Base-by-base conservation (phyloP, 2,329 filamentous ascomycete genomes). In the Leptographium radiaticola region DNA sequence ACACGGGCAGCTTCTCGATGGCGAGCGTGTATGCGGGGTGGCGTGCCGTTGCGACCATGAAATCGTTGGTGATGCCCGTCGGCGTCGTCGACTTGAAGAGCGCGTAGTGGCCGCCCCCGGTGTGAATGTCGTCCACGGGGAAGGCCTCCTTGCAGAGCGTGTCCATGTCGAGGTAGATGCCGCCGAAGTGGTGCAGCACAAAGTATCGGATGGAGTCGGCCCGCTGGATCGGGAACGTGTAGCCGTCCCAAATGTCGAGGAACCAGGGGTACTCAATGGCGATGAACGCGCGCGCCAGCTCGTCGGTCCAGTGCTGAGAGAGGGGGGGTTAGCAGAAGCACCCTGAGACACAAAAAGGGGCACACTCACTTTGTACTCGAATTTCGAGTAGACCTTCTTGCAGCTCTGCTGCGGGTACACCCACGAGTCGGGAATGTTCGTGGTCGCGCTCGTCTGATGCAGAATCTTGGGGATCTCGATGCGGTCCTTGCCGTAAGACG, bases 191-290 rank as follows among this genome's bases (percentile, higher is more conserved):
- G 52, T 82, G 76, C 36, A 93, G 74, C 20, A 89, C 75, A 64
- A 91, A 90, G 70, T 91, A 91, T 51, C 87, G 79, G 61, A 91
- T 86, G 6, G 85, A 75, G 63, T 91, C 87, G 54, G 86, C 84
- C 57, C 86, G 79, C 68, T 90, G 84, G 59, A 91, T 89, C 13
- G 83, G 81, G 66, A 84, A 87, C 36, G 73, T 75, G 68, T 90
- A 91, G 62, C 75, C 75, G 63, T 87, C 81, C 63, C 86, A 93
- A 0, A 83, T 87, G 52, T 80, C 74, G 16, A 88, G 70, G 66
- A 89, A 90, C 83, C 85, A 89, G 1, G 85, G 80, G 62, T 89
- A 91, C 66, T 90, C 79, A 36, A 74, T 71, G 39, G 76, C 76
- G 60, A 91, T 87, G 62, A 91, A 89, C 2, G 83, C 76, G 60